phyloP scores from a whole-genome alignment of 768 basidiomycete genomes.

The Cyathus striatus region DNA sequence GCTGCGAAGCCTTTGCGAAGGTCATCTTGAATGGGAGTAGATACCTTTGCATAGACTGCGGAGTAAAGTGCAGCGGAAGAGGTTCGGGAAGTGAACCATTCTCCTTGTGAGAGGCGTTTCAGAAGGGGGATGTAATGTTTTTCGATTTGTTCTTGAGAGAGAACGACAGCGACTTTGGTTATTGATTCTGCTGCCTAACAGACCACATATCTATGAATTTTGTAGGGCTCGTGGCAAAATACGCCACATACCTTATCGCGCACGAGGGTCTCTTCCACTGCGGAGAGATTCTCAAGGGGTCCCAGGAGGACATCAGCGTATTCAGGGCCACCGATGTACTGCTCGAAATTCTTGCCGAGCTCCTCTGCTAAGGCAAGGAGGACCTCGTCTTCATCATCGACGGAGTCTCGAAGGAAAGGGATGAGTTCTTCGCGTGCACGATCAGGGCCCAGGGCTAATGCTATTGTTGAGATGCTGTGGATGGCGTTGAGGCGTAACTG shows the following conservation, averaged over 20 bases:
- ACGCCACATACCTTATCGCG: slow-evolving; percentile 79
- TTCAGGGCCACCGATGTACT: slow-evolving; percentile 89
- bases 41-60: slow-evolving; percentile 81
- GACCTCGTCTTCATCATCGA: slow-evolving; percentile 99
- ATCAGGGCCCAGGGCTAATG: slow-evolving; percentile 91
- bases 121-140: slow-evolving; percentile 89
- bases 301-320: slow-evolving; percentile 85
- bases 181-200: slow-evolving; percentile 91
- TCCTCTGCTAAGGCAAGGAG: slow-evolving; percentile 94
- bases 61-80: slow-evolving; percentile 93
- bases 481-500: slow-evolving; percentile 95
- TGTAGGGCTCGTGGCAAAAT: not conserved
- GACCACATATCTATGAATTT: slow-evolving; percentile 4
- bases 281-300: slow-evolving; percentile 91
- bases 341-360: slow-evolving; percentile 85
- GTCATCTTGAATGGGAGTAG: slow-evolving; percentile 74
- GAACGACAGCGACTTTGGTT: slow-evolving; percentile 76
- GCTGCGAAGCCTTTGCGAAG: slow-evolving; percentile 79
- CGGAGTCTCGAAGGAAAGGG: slow-evolving; percentile 96
- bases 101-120: slow-evolving; percentile 83
- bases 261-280: slow-evolving; percentile 96
- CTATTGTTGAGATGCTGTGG: slow-evolving; percentile 96
- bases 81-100: slow-evolving; percentile 98
- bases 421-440: slow-evolving; percentile 94
- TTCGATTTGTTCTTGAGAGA: slow-evolving; percentile 79